Base-by-base conservation (phyloP, 2,329 filamentous ascomycete species). In the Helotiales sp. region DNA sequence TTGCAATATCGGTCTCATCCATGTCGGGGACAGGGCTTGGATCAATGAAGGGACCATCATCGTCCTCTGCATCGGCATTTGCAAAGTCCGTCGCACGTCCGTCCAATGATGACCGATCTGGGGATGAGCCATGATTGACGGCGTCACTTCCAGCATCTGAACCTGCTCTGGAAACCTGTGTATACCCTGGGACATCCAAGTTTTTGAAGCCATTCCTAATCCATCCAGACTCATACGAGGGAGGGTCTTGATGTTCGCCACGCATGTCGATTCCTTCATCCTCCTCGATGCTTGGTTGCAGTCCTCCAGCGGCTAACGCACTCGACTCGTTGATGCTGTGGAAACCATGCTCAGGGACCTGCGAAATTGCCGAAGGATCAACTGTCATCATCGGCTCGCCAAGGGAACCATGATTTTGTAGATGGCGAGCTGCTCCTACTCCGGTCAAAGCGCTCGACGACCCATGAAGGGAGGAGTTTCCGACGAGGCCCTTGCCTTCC, bases 401-500 rank as follows among this genome's bases (percentile, higher is more conserved):
- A 77, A 45, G 72, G 66, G 68, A 85, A 85, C 86, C 86, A 89
- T 77, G 85, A 84, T 80, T 85, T 85, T 79, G 86, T 82, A 78
- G 85, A 84, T 77, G 89, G 88, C 80, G 89, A 91, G 80, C 87
- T 89, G 84, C 91, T 93, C 80, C 91, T 86, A 84, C 89, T 92
- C 84, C 89, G 86, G 79, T 85, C 86, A 86, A 92, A 87, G 87
- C 91, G 91, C 91, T 93, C 92, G 92, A 92, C 90, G 89, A 95
- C 87, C 92, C 93, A 95, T 83, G 89, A 85, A 84, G 90, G 89
- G 90, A 95, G 88, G 88, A 93, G 88, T 85, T 84, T 81, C 81
- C 90, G 90, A 85, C 92, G 91, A 93, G 91, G 87, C 91, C 90
- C 88, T 83, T 88, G 82, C 87, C 93, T 90, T 96, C 92, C 91